Base-by-base conservation (phyloP, 257 asterid genomes). In the Nicotiana benthamiana region DNA sequence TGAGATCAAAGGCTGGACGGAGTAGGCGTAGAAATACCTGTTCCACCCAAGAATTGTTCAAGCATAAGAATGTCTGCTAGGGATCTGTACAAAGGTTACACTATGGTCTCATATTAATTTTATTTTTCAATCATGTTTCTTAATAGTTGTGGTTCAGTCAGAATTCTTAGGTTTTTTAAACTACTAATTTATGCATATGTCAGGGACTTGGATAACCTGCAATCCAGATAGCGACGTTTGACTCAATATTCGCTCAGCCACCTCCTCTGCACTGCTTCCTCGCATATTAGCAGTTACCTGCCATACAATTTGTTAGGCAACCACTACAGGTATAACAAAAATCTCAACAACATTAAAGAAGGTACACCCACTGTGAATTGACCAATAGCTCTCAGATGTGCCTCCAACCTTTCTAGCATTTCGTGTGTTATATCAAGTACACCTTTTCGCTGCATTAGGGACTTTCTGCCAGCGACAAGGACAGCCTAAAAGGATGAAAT, bases 231-330 rank as follows among this genome's bases (percentile, higher is more conserved):
- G 83, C 13, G 98, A 96, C 63, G 94, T 86, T 84, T 92, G 97
- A 88, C 92, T 90, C 64, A 96, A 85, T 22, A 96, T 86, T 83
- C 93, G 87, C 80, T 92, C 95, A 66, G 97, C 99, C 82, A 96
- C 94, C 92, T 96, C 98, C 90, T 91, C 90, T 66, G 95, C 98
- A 77, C 91, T 92, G 85, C 89, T 91, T 81, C 99, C 99, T 83
- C 97, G 90, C 97, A 94, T 94, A 82, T 96, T 96, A 78, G 99
- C 98, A 63, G 96, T 91, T 76, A 95, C 97, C 98, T 93, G 87
- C 79, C 82, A 54, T 27, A 36, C 46, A 20, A 72, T 72, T 56
- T 72, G 36, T 72, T 54, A 72, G 59, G 26, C 60, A 24, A 24
- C 78, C 12, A 72, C 24, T 46, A 72, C 60, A 46, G 40, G 36